Percentiles rank a stretch among this genome's conserved stretches.
Conservation (phyloP, 805 yeast species). For the Pichia sporocuriosa region DNA sequence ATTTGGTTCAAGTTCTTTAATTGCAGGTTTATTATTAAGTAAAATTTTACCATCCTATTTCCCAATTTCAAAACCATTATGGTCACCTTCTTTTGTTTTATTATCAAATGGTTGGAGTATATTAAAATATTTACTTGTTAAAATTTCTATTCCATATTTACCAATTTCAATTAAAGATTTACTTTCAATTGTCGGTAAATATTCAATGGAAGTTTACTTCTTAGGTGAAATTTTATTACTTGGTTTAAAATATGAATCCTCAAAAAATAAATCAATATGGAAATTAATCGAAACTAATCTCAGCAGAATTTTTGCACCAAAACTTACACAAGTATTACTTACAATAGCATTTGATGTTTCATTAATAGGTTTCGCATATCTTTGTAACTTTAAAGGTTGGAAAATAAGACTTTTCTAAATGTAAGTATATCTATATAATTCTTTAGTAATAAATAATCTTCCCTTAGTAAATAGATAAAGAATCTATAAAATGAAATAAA, state of each 20-base stretch:
- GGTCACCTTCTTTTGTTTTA: conserved; percentile 31
- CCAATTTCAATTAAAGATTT: conserved; percentile 16
- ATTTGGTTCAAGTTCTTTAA: conserved; percentile 11
- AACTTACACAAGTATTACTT: background rate
- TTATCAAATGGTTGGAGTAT: conserved; percentile 11
- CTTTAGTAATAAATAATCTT: too few relatives aligned
- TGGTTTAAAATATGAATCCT: conserved; percentile 5
- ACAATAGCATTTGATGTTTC: background rate
- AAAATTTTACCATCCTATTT: conserved; percentile 24
- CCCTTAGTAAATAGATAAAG: too few relatives aligned
- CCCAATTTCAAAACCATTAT: conserved; percentile 32
- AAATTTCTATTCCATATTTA: conserved; percentile 19
- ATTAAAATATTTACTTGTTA: conserved; percentile 5
- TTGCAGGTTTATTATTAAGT: conserved; percentile 22
- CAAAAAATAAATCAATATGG: background rate
- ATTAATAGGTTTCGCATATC: background rate
- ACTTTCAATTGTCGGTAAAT: conserved; percentile 23
- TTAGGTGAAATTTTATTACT: conserved; percentile 15
- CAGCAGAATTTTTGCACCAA: background rate
- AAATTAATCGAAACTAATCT: background rate
- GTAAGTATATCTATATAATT: too few relatives aligned
- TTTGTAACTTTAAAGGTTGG: too few relatives aligned
- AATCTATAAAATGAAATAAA: too few relatives aligned
- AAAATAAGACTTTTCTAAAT: too few relatives aligned
- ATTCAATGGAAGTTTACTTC: conserved; percentile 27